A percentile compares a stretch with the other conserved stretches of the same genome.
phyloP scores from a whole-genome alignment of 352 stramenopile genomes.

The Phytopythium aichiense region DNA sequence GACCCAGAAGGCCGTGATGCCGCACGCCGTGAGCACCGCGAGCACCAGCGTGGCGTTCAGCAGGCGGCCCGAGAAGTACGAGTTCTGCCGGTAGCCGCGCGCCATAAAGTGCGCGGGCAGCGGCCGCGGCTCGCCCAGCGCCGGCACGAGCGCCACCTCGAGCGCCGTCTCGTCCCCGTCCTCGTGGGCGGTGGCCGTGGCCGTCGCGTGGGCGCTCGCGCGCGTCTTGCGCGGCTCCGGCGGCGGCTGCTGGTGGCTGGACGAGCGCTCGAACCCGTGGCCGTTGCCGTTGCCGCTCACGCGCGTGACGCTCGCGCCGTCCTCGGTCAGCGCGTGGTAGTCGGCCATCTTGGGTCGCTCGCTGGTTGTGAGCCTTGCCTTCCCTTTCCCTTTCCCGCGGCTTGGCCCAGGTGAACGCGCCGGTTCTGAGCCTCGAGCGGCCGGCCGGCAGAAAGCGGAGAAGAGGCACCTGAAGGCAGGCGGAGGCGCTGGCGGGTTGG shows the following conservation, averaged over 20 bases:
- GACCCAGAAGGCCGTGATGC: constrained; percentile 47
- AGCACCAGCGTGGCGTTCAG: constrained; percentile 44
- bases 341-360: constrained; percentile 5
- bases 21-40: constrained; percentile 27
- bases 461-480: background rate
- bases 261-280: constrained; percentile 17
- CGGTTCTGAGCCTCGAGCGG: background rate
- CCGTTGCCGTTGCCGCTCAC: constrained; percentile 3
- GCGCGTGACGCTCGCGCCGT: constrained; percentile 5
- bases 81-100: constrained; percentile 57
- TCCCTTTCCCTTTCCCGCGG: background rate
- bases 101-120: constrained; percentile 44
- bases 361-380: no score
- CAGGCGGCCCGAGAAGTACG: constrained; percentile 76
- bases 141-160: constrained; percentile 13
- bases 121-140: constrained; percentile 28
- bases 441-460: background rate
- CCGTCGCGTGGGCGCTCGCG: constrained; percentile 2
- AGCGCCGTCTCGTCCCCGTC: constrained; percentile 13
- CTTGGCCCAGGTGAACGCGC: no score
- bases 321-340: constrained; percentile 29
- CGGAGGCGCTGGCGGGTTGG: background rate
- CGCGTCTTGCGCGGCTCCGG: constrained; percentile 5
- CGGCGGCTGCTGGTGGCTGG: constrained; percentile 15
- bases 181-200: constrained; percentile 10